Conservation (phyloP, 2,329 filamentous ascomycete genomes). For the Aspergillus phoenicis region DNA sequence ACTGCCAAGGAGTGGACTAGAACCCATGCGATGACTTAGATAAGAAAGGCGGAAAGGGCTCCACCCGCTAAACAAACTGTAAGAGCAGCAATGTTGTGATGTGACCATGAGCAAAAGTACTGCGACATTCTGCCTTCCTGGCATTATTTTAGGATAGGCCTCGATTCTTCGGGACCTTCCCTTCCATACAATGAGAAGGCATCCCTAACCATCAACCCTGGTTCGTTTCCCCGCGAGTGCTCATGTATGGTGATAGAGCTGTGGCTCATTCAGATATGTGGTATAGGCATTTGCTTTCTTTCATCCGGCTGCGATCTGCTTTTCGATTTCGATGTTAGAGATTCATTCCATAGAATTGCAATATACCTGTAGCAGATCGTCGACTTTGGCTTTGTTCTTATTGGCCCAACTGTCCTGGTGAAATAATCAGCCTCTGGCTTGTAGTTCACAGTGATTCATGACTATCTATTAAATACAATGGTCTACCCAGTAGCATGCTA, state of each 20-base stretch:
- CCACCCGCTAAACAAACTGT: conserved; percentile 18
- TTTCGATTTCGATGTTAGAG: not conserved
- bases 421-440: not conserved
- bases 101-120: conserved; percentile 37
- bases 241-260: not conserved
- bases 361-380: not conserved
- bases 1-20: conserved; percentile 92
- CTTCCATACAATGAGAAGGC: conserved; percentile 8
- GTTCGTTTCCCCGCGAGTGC: conserved; percentile 1
- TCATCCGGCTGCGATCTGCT: not conserved
- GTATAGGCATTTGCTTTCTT: conserved; percentile 2
- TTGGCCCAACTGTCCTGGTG: not conserved
- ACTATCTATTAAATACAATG: not conserved
- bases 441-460: not conserved
- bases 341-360: not conserved
- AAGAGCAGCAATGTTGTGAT: conserved; percentile 27
- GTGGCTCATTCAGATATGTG: not conserved
- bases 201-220: not conserved
- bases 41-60: conserved; percentile 4
- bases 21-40: conserved; percentile 69
- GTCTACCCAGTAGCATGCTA: not conserved
- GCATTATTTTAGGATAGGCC: conserved; percentile 20
- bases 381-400: not conserved
- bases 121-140: conserved; percentile 19
- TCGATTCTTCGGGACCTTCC: conserved; percentile 9